phyloP scores from a whole-genome alignment of 2,329 filamentous ascomycete genomes.

The Dryadomyces quercivorus region DNA sequence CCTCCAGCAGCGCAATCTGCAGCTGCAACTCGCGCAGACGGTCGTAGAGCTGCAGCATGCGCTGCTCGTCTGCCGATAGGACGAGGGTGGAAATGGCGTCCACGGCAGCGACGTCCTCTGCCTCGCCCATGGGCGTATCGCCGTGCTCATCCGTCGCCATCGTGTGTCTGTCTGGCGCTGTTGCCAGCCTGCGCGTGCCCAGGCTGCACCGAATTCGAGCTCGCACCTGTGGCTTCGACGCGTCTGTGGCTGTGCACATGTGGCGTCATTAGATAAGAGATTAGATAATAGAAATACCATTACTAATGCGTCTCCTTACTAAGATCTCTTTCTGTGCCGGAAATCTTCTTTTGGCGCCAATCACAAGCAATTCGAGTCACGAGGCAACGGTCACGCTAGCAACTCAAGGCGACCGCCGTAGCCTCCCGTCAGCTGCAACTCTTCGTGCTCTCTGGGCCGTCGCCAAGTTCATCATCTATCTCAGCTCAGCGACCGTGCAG shows the following conservation, averaged over 20 bases:
- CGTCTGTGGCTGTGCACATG: background rate
- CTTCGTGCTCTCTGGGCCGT: background rate
- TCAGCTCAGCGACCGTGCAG: background rate
- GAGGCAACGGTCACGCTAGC: constrained; percentile 8
- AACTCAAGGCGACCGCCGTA: background rate
- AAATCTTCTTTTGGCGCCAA: background rate
- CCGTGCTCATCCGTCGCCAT: constrained; percentile 2
- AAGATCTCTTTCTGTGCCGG: background rate
- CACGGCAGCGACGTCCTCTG: background rate
- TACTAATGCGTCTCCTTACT: background rate
- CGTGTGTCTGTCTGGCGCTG: background rate
- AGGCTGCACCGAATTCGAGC: background rate
- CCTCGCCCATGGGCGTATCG: constrained; percentile 9
- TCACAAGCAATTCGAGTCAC: constrained; percentile 3
- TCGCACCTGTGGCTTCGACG: background rate
- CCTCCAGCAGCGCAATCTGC: constrained; percentile 55
- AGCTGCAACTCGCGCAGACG: constrained; percentile 58
- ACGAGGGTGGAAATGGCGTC: background rate
- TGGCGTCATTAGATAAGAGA: background rate
- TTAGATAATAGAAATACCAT: background rate
- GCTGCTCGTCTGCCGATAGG: constrained; percentile 53
- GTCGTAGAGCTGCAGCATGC: constrained; percentile 58
- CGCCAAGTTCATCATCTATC: background rate
- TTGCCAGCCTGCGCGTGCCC: background rate
- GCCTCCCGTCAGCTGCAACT: constrained; percentile 3